Evolutionary conservation across 805 yeast species (phyloP).

Genomic region (Kodamaea fukazawae): DNA sequence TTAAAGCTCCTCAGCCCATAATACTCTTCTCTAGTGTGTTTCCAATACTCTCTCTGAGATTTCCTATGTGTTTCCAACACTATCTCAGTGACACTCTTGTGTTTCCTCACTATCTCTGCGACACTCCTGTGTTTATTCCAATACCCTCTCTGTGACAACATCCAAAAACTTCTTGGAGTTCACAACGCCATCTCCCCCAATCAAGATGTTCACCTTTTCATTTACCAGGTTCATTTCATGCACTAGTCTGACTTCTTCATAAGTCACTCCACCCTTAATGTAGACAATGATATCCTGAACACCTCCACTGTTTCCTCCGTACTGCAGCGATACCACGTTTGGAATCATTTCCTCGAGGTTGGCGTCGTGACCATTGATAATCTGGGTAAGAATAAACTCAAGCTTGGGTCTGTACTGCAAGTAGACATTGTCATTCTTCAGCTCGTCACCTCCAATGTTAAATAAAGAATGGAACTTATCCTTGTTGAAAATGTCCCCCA

Average conservation of each 20-base stretch:
- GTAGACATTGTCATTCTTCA: conserved; percentile 62
- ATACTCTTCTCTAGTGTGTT: no score
- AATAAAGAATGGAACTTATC: conserved; percentile 33
- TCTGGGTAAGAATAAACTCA: conserved; percentile 34
- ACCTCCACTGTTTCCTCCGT: conserved; percentile 15
- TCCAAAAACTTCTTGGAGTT: conserved; percentile 37
- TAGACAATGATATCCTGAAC: conserved; percentile 70
- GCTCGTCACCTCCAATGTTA: conserved; percentile 21
- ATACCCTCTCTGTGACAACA: conserved; percentile 15
- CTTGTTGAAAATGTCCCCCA: conserved; percentile 31
- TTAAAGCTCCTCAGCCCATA: no score
- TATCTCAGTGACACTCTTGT: no score
- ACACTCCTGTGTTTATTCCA: not conserved
- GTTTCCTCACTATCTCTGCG: no score
- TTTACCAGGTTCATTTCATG: conserved; percentile 62
- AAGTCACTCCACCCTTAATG: conserved; percentile 86
- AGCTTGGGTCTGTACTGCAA: conserved; percentile 89
- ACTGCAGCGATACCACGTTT: conserved; percentile 29
- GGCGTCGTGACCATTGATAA: conserved; percentile 15
- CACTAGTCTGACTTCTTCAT: conserved; percentile 84
- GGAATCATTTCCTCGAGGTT: conserved; percentile 29
- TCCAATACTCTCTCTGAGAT: no score
- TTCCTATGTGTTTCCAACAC: no score
- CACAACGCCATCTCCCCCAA: conserved; percentile 64
- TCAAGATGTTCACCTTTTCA: conserved; percentile 59